Evolutionary conservation across 192 early-diverging fungal species (phyloP).

Genomic region (Powellomyces hirtus): DNA sequence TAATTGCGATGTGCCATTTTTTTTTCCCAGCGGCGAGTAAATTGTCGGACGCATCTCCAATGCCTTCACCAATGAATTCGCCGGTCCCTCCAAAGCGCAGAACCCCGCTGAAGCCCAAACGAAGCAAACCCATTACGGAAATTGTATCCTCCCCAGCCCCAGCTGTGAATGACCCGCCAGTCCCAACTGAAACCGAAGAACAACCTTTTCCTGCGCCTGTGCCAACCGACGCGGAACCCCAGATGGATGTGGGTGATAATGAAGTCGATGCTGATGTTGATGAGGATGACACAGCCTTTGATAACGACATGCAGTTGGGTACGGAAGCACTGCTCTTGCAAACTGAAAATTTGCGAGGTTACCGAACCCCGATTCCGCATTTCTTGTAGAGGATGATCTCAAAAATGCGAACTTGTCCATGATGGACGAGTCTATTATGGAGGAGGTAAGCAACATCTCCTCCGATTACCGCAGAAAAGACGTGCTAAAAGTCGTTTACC

Average conservation of each 20-base stretch:
- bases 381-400: constrained; percentile 9
- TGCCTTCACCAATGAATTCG: no score
- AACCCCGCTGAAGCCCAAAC: no score
- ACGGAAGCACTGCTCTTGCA: no score
- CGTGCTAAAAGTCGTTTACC: neutral
- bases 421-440: constrained; percentile 19
- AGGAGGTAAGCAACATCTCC: constrained; percentile 22
- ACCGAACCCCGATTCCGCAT: neutral
- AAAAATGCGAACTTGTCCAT: constrained; percentile 20
- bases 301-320: neutral
- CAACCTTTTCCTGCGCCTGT: neutral
- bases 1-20: neutral
- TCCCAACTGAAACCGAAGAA: no score
- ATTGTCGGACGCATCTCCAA: neutral
- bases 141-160: no score
- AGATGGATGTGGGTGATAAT: neutral
- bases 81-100: no score
- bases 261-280: no score
- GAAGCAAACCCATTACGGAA: no score
- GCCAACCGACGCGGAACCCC: neutral
- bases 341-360: no score
- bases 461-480: neutral
- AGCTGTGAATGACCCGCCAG: no score
- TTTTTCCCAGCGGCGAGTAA: neutral
- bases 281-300: no score